These are phyloP conservation scores for Mycena filopes DNA, from an alignment of 768 basidiomycete species.

Conservation along the genomic window DNA sequence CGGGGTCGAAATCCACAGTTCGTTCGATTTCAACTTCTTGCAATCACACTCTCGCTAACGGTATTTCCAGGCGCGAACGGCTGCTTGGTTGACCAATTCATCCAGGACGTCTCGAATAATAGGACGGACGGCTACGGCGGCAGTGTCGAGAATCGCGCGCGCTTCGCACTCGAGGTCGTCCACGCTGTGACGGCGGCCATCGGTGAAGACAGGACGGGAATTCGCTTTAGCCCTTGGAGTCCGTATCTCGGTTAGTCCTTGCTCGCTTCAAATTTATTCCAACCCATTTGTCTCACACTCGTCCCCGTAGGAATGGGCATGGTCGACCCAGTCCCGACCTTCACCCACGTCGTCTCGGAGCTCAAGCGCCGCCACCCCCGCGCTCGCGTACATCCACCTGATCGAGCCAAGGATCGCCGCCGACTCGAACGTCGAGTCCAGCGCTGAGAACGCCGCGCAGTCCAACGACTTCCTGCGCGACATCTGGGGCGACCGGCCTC, in stretches of 20 bases:
- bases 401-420: slow-evolving; percentile 43
- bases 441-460: slow-evolving; percentile 23
- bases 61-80: slow-evolving; percentile 30
- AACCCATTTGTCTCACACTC: slow-evolving; percentile 4
- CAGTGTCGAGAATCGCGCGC: slow-evolving; percentile 55
- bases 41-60: too few species aligned
- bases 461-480: slow-evolving; percentile 42
- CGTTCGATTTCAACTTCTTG: too few species aligned
- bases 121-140: slow-evolving; percentile 66
- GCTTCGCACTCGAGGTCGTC: slow-evolving; percentile 56
- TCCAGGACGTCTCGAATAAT: slow-evolving; percentile 52
- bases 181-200: slow-evolving; percentile 52
- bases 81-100: slow-evolving; percentile 55
- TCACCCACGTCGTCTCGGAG: slow-evolving; percentile 40
- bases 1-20: slow-evolving; percentile 44
- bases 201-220: slow-evolving; percentile 51
- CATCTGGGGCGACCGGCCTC: slow-evolving; percentile 43
- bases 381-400: slow-evolving; percentile 52
- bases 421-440: slow-evolving; percentile 10
- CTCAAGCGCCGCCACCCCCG: slow-evolving; percentile 40
- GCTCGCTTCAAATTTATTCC: slow-evolving; percentile 41
- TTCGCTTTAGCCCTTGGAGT: slow-evolving; percentile 44
- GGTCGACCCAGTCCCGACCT: slow-evolving; percentile 45
- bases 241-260: slow-evolving; percentile 40
- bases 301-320: slow-evolving; percentile 42